These are phyloP conservation scores for Trifolium subterraneum DNA, from an alignment of 306 rosid genomes.

Conservation along the genomic window DNA sequence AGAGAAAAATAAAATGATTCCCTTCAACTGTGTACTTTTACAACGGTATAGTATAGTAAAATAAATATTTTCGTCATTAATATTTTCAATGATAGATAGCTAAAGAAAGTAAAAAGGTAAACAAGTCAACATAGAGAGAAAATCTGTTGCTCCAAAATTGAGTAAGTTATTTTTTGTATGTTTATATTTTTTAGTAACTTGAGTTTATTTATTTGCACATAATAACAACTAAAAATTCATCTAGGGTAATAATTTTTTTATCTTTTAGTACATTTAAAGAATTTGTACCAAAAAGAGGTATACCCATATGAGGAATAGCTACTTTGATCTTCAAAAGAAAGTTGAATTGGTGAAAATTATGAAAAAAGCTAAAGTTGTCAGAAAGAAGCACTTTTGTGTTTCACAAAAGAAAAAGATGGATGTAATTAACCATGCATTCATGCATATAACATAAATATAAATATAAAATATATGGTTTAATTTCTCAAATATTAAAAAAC, in stretches of 20 bases:
- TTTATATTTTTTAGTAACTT: neutral
- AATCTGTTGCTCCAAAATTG: constrained; percentile 26
- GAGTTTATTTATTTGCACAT: constrained; percentile 10
- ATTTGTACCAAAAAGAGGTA: constrained; percentile 39
- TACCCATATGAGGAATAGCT: constrained; percentile 36
- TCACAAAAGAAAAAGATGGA: constrained; percentile 42
- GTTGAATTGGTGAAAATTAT: constrained; percentile 46
- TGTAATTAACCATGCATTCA: constrained; percentile 25
- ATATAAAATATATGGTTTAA: neutral
- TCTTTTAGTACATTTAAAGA: constrained; percentile 41
- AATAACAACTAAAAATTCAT: constrained; percentile 22
- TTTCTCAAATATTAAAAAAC: neutral
- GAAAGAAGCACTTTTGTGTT: constrained; percentile 52
- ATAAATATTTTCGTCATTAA: constrained; percentile 36
- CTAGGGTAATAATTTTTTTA: constrained; percentile 23
- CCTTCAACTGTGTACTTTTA: constrained; percentile 12
- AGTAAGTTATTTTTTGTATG: neutral
- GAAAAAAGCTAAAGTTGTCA: constrained; percentile 62
- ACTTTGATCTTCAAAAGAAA: constrained; percentile 47
- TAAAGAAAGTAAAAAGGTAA: constrained; percentile 23
- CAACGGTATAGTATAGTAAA: constrained; percentile 26
- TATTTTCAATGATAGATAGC: constrained; percentile 15
- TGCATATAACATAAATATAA: neutral
- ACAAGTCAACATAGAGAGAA: constrained; percentile 24
- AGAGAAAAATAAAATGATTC: neutral